Evolutionary conservation across 208 protist species (phyloP), one percentile per base, ranked within the genome.

Genomic region (Trypanosoma rangeli): DNA sequence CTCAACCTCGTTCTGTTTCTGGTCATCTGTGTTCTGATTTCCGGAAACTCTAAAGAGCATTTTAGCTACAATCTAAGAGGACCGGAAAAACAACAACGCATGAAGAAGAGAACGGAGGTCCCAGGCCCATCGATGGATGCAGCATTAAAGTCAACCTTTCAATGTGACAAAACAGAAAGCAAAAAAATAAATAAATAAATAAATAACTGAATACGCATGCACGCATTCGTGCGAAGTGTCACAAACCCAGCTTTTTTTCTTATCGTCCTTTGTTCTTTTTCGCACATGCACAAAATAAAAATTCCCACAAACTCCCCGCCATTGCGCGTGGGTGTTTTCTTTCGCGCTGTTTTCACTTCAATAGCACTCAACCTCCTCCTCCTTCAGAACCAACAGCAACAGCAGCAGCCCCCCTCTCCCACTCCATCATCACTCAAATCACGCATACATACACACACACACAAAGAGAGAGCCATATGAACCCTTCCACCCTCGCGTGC

Each of bases 311-410:
- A 37, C 33, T 37, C 33, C 4, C 33, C 7, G 33, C 2, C 33
- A 9, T 37, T 37, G n/a, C n/a, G n/a, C n/a, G n/a, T n/a, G n/a
- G n/a, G n/a, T n/a, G 2, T 37, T 37, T 37, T 37, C 33, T 37
- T 37, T n/a, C n/a, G n/a, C n/a, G n/a, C n/a, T n/a, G n/a, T n/a
- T n/a, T n/a, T n/a, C 33, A 37, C 33, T 37, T 37, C 46, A 9
- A 64, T 33, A 56, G 9, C 18, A 53, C 13, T 56, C 13, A 22
- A 2, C 20, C 24, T 18, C 57, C 57, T 68, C 29, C 37, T 64
- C 64, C 20, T 9, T 50, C 46, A 55, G 4, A 33, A 7, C 49
- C 1, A 53, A 33, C 37, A 68, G 67, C 68, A 68, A 52, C 7
- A 4, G 3, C 46, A 50, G 4, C 20, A 22, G 2, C 4, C 20